Evolutionary conservation across 2,329 filamentous ascomycete species (phyloP).

Genomic region (Exophiala sideris): DNA sequence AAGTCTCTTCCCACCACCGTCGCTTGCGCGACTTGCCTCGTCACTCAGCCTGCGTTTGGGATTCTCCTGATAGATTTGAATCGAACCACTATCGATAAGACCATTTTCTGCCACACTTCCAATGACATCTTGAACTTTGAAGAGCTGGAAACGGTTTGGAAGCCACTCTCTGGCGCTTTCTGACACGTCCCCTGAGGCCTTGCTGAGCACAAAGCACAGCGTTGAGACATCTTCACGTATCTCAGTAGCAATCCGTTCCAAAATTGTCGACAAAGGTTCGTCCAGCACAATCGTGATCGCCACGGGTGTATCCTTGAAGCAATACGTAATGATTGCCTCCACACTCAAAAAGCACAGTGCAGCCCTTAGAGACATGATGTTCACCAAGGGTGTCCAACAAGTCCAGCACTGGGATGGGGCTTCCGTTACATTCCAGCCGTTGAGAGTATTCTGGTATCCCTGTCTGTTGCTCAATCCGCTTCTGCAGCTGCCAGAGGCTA

Average conservation of each 20-base stretch:
- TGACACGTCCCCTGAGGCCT: background rate
- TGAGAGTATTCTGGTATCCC: too few relatives aligned
- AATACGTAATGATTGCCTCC: too few relatives aligned
- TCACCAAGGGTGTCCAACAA: too few relatives aligned
- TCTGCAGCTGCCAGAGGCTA: too few relatives aligned
- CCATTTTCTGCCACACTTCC: constrained; percentile 11
- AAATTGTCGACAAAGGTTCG: background rate
- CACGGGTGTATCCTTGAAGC: background rate
- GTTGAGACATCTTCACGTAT: background rate
- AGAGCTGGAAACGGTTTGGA: constrained; percentile 3
- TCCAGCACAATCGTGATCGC: too few relatives aligned
- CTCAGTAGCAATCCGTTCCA: background rate
- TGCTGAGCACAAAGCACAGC: constrained; percentile 1
- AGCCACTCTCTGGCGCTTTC: background rate
- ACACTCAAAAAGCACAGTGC: too few relatives aligned
- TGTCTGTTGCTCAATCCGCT: too few relatives aligned
- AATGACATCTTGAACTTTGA: background rate
- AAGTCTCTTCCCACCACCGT: too few relatives aligned
- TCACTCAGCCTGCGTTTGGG: background rate
- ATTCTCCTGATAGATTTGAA: constrained; percentile 3
- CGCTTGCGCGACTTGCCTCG: too few relatives aligned
- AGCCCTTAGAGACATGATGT: too few relatives aligned
- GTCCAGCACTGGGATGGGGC: too few relatives aligned
- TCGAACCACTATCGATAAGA: background rate
- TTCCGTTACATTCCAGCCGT: too few relatives aligned